Evolutionary conservation across 2,329 filamentous ascomycete genomes (phyloP).

Genomic region (Xylariomycetidae sp.): DNA sequence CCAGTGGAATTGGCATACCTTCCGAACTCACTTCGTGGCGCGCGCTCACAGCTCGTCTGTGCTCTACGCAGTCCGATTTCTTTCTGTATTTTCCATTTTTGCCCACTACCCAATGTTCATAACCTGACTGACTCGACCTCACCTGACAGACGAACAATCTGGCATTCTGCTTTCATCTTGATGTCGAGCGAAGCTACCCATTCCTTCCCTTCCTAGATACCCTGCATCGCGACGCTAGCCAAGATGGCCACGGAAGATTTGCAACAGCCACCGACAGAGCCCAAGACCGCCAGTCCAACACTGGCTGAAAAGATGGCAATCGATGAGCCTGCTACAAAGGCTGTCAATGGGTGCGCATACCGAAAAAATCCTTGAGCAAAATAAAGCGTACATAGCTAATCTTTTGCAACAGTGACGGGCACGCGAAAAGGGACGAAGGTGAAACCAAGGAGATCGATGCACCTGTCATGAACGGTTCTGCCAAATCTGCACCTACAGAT

Average conservation of each 20-base stretch:
- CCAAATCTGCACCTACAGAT: slow-evolving; percentile 4
- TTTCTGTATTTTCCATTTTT: too few species aligned
- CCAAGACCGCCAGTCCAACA: slow-evolving; percentile 12
- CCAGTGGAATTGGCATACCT: too few species aligned
- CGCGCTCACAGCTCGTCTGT: too few species aligned
- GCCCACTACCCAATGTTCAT: too few species aligned
- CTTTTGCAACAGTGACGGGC: too few species aligned
- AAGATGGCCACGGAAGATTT: slow-evolving; percentile 29
- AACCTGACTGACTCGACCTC: too few species aligned
- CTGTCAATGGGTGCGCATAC: slow-evolving; percentile 55
- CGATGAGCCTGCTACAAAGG: slow-evolving; percentile 33
- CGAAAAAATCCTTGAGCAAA: too few species aligned
- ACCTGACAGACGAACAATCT: too few species aligned
- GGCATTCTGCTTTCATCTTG: too few species aligned
- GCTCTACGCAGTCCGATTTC: too few species aligned
- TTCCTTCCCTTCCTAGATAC: slow-evolving; percentile 4
- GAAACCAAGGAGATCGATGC: slow-evolving; percentile 11
- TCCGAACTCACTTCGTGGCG: too few species aligned
- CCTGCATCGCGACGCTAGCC: slow-evolving; percentile 15
- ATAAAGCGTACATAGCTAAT: too few species aligned
- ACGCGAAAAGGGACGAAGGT: slow-evolving; percentile 15
- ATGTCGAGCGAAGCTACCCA: neutral
- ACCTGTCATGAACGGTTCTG: slow-evolving; percentile 19
- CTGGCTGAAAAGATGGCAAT: slow-evolving; percentile 39
- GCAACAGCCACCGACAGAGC: slow-evolving; percentile 17